Percentiles rank a stretch among this genome's conserved stretches.
Evolutionary conservation across 129 eudicot species (phyloP).

Genomic region (Mikania micrantha): DNA sequence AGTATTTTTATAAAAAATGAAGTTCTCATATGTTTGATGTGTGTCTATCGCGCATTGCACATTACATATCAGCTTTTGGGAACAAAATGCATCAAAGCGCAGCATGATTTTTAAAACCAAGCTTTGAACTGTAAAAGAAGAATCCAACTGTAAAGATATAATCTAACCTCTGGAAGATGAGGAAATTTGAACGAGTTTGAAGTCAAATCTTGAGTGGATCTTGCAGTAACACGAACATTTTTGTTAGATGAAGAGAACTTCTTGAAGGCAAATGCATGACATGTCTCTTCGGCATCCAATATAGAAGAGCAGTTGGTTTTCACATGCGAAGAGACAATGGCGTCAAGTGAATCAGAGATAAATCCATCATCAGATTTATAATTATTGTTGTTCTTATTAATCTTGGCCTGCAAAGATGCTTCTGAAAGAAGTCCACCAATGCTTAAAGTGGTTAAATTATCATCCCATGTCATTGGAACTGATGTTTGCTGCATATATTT

Average conservation of each 20-base stretch:
- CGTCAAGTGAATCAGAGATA: conserved; percentile 42
- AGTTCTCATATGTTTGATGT: too few relatives aligned
- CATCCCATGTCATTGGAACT: conserved; percentile 43
- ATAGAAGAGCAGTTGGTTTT: conserved; percentile 44
- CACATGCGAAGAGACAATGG: conserved; percentile 28
- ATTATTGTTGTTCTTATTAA: conserved; percentile 13
- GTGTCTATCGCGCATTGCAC: too few relatives aligned
- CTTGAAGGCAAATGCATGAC: conserved; percentile 67
- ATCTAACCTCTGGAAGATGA: conserved; percentile 34
- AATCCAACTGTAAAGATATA: background rate
- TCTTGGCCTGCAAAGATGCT: conserved; percentile 64
- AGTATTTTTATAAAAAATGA: too few relatives aligned
- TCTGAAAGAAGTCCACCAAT: conserved; percentile 81
- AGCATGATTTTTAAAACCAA: too few relatives aligned
- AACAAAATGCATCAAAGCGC: too few relatives aligned
- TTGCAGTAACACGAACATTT: conserved; percentile 36
- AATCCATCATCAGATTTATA: conserved; percentile 26
- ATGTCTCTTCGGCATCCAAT: conserved; percentile 92
- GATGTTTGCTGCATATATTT: conserved; percentile 19
- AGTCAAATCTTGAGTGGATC: conserved; percentile 26
- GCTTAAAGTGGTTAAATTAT: conserved; percentile 48
- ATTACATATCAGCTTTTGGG: too few relatives aligned
- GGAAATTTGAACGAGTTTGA: conserved; percentile 42
- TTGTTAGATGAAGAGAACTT: conserved; percentile 35
- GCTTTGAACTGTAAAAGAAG: too few relatives aligned